Conservation (phyloP, 2,329 filamentous ascomycete genomes). For the Fusarium ambrosium region DNA sequence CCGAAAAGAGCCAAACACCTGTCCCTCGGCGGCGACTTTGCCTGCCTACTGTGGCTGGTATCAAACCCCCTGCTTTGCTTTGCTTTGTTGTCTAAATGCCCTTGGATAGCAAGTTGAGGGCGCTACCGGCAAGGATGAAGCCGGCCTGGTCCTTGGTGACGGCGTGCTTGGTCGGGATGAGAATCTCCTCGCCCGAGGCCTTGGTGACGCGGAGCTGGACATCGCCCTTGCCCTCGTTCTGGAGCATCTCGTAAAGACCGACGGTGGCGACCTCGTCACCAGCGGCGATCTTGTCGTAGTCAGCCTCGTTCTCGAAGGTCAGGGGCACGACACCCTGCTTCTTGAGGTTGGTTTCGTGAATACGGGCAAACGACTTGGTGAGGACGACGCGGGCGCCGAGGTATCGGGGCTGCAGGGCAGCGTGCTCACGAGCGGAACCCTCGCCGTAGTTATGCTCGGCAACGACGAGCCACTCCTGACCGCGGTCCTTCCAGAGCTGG, state of each 20-base stretch:
- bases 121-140: slow-evolving; percentile 94
- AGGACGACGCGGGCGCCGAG: slow-evolving; percentile 88
- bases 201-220: slow-evolving; percentile 78
- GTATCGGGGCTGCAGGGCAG: slow-evolving; percentile 90
- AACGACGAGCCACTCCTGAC: slow-evolving; percentile 89
- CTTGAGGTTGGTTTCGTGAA: slow-evolving; percentile 96
- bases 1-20: slow-evolving; percentile 7
- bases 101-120: slow-evolving; percentile 89
- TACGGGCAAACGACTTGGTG: slow-evolving; percentile 88
- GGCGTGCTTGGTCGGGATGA: slow-evolving; percentile 86
- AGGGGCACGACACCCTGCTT: slow-evolving; percentile 97
- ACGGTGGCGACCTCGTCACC: slow-evolving; percentile 87
- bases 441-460: slow-evolving; percentile 99
- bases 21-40: not conserved
- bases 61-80: not conserved
- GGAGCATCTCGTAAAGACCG: slow-evolving; percentile 86
- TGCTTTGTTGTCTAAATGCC: slow-evolving; percentile 40
- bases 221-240: slow-evolving; percentile 81
- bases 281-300: slow-evolving; percentile 87
- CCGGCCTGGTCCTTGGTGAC: slow-evolving; percentile 90
- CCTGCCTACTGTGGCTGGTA: slow-evolving; percentile 1
- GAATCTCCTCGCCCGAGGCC: slow-evolving; percentile 71
- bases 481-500: slow-evolving; percentile 81
- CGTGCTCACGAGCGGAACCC: slow-evolving; percentile 89
- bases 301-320: slow-evolving; percentile 88